Evolutionary conservation across 225 moss, liverwort and hornwort species (phyloP).

Genomic region (Rhytidiadelphus loreus): DNA sequence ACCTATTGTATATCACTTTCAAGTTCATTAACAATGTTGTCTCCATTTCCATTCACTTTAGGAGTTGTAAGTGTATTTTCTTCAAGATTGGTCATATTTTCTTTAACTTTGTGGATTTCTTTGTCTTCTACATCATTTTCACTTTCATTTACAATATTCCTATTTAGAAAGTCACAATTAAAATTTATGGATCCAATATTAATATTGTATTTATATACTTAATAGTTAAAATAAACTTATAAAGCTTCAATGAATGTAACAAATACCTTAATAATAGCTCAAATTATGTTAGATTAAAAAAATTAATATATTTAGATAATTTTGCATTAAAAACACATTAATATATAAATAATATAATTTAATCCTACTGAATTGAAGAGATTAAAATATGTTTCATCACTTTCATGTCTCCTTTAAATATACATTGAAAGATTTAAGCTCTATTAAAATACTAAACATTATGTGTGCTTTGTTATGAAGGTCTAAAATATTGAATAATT

Average conservation of each 20-base stretch:
- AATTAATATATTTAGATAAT: too few species aligned
- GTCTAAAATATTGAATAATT: too few species aligned
- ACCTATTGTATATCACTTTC: slow-evolving; percentile 6
- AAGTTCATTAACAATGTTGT: background rate
- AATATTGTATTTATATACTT: background rate
- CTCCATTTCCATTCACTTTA: background rate
- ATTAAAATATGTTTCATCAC: background rate
- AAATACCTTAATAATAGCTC: background rate
- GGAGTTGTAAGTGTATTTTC: background rate
- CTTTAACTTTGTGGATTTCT: background rate
- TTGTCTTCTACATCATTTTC: background rate
- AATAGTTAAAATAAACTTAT: background rate
- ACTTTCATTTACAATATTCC: background rate
- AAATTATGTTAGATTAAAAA: background rate
- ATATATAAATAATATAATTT: background rate
- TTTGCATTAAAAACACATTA: background rate
- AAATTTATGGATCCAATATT: too few species aligned
- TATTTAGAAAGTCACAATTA: background rate
- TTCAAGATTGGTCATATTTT: background rate
- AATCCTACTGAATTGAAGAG: background rate
- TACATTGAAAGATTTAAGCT: background rate
- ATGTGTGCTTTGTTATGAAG: fast-evolving
- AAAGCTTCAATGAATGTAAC: background rate
- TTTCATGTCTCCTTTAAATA: background rate
- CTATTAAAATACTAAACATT: background rate